Evolutionary conservation across 176 grass and related monocot species (phyloP), one percentile per base, ranked within the genome.

Genomic region (Oryza rufipogon): DNA sequence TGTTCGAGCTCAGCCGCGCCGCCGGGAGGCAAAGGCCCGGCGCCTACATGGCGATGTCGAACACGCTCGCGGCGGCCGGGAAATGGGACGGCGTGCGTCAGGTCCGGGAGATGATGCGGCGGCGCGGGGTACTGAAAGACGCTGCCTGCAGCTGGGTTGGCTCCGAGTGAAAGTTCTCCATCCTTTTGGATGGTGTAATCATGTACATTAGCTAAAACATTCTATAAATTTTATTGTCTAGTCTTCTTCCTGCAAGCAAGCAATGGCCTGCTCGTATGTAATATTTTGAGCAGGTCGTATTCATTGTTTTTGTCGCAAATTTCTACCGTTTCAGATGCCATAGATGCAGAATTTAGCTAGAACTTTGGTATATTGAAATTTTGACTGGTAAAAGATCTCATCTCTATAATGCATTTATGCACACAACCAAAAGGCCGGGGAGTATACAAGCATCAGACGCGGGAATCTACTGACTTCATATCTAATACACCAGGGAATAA

Each of bases 41-140:
- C 9, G 87, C 93, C 30, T 95, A 98, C 80, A 91, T 93, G 89
- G 93, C 93, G 10, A 88, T 98, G 79, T 98, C 93, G 3, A 95
- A 98, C 86, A 92, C 86, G 49, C 91, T 98, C 9, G 96, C 93
- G 0, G 91, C 89, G 3, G 89, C 85, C 1, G 89, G 87, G 11
- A 86, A 95, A 80, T 98, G 96, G 96, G 88, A 93, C 47, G 73
- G 87, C 4, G 96, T 92, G 44, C 79, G 67, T 66, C 30, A 79
- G 13, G 89, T 26, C 68, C 85, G 92, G 22, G 80, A 93, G 80
- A 80, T 91, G 89, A 95, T 98, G 95, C 93, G 75, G 70, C 82
- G 69, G 41, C 90, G 76, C 70, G 85, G 87, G 22, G 87, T 95
- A 52, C 83, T 86, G 2, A 98, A 91, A 92, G 81, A 91, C 65